Base-by-base conservation (phyloP, 2,329 filamentous ascomycete genomes). In the Neonectria hederae region DNA sequence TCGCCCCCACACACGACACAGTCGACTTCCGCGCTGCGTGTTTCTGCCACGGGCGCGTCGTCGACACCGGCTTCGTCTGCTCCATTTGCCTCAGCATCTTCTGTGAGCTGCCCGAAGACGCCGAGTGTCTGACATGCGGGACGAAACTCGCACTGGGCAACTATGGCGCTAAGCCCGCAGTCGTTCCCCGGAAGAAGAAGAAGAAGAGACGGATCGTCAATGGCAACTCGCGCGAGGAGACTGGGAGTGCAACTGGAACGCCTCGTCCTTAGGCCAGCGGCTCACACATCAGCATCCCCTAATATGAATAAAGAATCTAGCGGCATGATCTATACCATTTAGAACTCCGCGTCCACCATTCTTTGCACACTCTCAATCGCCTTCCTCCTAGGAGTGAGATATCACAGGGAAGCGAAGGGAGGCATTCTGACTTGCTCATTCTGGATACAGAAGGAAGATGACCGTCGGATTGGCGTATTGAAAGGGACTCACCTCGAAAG, bases 1-100 rank as follows among this genome's bases (percentile, higher is more conserved):
- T 97, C 45, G 83, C 91, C 5, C 94, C 96, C 0, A 93, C 92
- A 8, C 90, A 93, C 40, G 92, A 94, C 60, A 90, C 91, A 48
- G 94, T 99, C 46, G 97, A 99, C 80, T 99, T 99, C 77, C 89
- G 96, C 46, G 95, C 97, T n/a, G 96, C 96, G 4, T 99, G 96
- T 77, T 99, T 99, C 81, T 99, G 96, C 77, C 96, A 99, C 80
- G 87, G 95, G 54, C 89, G 88, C 38, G 93, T 98, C 21, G 91
- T 99, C 46, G 93, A 97, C 79, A 89, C 94, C 1, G 96, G 94
- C 9, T 99, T 93, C 76, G 95, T 99, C 40, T 99, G 96, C 83
- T 97, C 93, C 65, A 94, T 99, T 71, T 99, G 96, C 76, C 83
- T 99, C 48, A 97, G 93, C 78, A 99, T 97, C 73, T 97, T 97